Base-by-base conservation (phyloP, 352 stramenopile genomes). In the Thraustotheca clavata region DNA sequence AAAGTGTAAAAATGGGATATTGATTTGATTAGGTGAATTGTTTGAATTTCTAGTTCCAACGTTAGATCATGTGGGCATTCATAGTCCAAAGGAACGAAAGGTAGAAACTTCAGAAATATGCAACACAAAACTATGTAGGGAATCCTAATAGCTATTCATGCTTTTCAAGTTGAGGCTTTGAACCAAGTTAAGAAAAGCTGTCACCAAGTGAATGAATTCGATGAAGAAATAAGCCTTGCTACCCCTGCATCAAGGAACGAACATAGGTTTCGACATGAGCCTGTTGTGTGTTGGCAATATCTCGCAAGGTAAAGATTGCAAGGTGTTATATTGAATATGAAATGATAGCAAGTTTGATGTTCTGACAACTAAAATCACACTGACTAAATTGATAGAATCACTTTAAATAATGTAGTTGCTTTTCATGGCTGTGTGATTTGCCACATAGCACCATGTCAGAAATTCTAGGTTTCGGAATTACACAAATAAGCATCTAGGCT, bases 221-320 rank as follows among this genome's bases (percentile, higher is more conserved):
- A 65, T 24, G 57, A 65, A 65, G 57, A 38, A 22, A 46, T 29
- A 20, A 65, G 57, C 57, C 57, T 55, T 54, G 33, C 20, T 16
- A 55, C 57, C 8, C 55, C 55, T 50, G 6, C 22, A 50, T 6
- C 6, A 50, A 6, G 43, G 43, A 22, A 50, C 43, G 6, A 29
- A 6, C 43, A 29, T 6, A 6, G 6, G 6, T 50, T 14, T 14
- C 14, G 14, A 6, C 43, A 50, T n/a, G n/a, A n/a, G n/a, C n/a
- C n/a, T n/a, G n/a, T n/a, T n/a, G 40, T 54, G 4, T 65, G 57
- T 46, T 65, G 36, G 35, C 57, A 65, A n/a, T 65, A 46, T 33
- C 46, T 65, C 26, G 8, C 40, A 60, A 22, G 12, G 43, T 6
- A 6, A 29, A 12, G 33, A n/a, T n/a, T n/a, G n/a, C n/a, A n/a